Evolutionary conservation across 2,329 filamentous ascomycete species (phyloP).

Genomic region (Beauveria sp.): DNA sequence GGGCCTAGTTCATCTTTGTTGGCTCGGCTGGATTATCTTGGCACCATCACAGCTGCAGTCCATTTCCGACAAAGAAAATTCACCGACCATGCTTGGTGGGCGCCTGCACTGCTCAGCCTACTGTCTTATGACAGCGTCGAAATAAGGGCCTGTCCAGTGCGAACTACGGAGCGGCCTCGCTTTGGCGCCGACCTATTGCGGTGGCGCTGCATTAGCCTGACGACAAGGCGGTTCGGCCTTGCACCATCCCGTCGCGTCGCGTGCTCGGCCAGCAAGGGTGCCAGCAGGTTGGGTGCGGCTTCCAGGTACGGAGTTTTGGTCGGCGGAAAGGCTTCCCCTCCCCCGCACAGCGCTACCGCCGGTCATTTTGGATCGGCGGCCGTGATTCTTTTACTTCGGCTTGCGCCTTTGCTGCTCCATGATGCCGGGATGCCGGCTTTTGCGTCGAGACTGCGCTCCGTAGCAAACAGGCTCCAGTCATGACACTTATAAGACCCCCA

Average conservation of each 20-base stretch:
- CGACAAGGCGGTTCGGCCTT: background rate
- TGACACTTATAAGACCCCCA: background rate
- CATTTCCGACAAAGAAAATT: too few species aligned
- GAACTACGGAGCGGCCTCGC: background rate
- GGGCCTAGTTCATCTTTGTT: too few species aligned
- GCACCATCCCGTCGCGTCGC: background rate
- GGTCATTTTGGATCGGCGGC: too few species aligned
- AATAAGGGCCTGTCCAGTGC: background rate
- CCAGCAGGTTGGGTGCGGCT: too few species aligned
- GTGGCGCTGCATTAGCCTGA: background rate
- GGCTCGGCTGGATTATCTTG: too few species aligned
- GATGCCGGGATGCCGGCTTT: too few species aligned
- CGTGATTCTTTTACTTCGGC: too few species aligned
- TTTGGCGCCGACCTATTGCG: background rate
- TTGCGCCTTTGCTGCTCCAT: too few species aligned
- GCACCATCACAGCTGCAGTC: background rate
- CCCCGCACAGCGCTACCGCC: too few species aligned
- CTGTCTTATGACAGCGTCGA: background rate
- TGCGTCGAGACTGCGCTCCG: too few species aligned
- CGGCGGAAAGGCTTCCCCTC: background rate
- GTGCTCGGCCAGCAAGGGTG: background rate
- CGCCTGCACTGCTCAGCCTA: background rate
- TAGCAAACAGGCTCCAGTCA: background rate
- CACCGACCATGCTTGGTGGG: background rate
- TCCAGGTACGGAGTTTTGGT: too few species aligned